Evolutionary conservation across 2,329 filamentous ascomycete species (phyloP).

Genomic region (Meredithiella fracta): DNA sequence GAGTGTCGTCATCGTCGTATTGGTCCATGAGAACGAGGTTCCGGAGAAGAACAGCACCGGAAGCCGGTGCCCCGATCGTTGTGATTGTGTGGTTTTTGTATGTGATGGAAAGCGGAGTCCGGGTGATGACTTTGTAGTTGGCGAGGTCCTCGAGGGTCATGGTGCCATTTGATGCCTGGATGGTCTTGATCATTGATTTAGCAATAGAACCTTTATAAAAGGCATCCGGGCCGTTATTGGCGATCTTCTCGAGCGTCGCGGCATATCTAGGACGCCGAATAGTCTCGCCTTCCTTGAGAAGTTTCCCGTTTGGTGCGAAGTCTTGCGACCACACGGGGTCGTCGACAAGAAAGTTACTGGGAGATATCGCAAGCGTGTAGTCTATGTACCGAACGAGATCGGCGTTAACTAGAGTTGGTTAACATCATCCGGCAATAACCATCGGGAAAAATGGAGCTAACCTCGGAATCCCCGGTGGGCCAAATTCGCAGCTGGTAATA

Average conservation of each 20-base stretch:
- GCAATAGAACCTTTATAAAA: conserved; percentile 64
- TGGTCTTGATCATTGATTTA: conserved; percentile 51
- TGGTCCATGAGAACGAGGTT: conserved; percentile 73
- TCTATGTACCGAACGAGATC: conserved; percentile 64
- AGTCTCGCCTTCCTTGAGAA: conserved; percentile 54
- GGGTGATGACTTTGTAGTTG: conserved; percentile 51
- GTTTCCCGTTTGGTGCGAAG: conserved; percentile 68
- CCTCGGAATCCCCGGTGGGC: conserved; percentile 55
- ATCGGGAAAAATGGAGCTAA: conserved; percentile 16
- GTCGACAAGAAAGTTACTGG: conserved; percentile 48
- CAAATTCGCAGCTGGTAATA: conserved; percentile 56
- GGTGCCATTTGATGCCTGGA: conserved; percentile 58
- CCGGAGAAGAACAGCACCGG: conserved; percentile 58
- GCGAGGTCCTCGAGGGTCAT: conserved; percentile 67
- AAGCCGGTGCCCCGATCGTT: conserved; percentile 56
- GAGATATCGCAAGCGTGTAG: conserved; percentile 17
- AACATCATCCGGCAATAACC: conserved; percentile 1
- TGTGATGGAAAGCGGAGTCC: conserved; percentile 45
- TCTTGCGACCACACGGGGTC: conserved; percentile 72
- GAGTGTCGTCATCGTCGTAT: conserved; percentile 36
- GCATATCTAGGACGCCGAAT: conserved; percentile 74
- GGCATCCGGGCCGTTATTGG: conserved; percentile 50
- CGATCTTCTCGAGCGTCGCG: conserved; percentile 58
- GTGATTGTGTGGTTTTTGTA: conserved; percentile 58
- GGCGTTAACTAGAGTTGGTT: conserved; percentile 36